Base-by-base conservation (phyloP, 352 stramenopile genomes). In the Pythium apleroticum region DNA sequence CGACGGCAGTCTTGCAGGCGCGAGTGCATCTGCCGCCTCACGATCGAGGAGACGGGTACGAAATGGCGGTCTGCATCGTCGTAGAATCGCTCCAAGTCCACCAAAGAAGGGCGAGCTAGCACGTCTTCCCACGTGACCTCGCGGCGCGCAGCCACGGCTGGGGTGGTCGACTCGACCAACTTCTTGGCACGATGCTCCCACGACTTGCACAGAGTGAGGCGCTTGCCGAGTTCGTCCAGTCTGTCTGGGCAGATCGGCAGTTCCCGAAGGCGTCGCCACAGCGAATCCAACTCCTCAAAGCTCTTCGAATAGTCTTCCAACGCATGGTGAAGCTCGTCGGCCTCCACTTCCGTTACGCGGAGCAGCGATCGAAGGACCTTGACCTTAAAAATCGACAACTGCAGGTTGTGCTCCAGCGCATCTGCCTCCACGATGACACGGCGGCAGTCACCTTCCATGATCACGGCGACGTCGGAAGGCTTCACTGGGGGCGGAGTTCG, bases 1-100 rank as follows among this genome's bases (percentile, higher is more conserved):
- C 84, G 81, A 7, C 72, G 79, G 24, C 81, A 90, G 59, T 92
- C 83, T 41, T 95, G 81, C 4, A 90, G 54, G 4, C 84, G 74
- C 1, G 69, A 67, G 52, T 89, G 76, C 28, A 95, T 41, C 65
- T 93, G 81, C 6, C 84, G 78, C 25, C 78, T 70, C 33, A 92
- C 37, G 12, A 91, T 61, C 9, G 83, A 93, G 6, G 82, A 84
- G 17, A 69, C 71, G 0, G 84, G 80, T 12, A 95, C 81, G 39
- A 84, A 89, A 48, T 76, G 72, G 11, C 35, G 66, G 28, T 92
- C 84, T 1, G 81, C 84, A 45, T 88, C 63, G 4, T 78, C 52
- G 46, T 78, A 81, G 22, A 91, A 88, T 15, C 30, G 52, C 55
- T 90, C 78, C 0, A 76, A 69, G 3, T 87, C 75, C 37, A 83